Evolutionary conservation across 1,284 basidiomycete genomes (phyloP).

Genomic region (Ceratobasidium papillatum): DNA sequence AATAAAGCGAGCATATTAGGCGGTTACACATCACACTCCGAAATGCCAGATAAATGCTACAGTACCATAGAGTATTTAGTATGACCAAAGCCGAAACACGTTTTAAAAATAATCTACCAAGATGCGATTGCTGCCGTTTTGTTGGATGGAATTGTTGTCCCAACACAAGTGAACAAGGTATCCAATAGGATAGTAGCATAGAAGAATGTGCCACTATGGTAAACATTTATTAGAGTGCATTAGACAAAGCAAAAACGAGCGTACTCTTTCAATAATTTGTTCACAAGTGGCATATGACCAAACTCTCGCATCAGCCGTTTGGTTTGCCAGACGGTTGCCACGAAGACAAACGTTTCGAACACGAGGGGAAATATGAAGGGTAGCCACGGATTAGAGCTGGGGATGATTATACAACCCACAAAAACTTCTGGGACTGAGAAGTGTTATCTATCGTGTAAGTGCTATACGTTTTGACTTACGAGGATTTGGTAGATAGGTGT

Average conservation of each 20-base stretch:
- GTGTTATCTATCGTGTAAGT: too few relatives aligned
- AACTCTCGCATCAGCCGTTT: slow-evolving; percentile 6
- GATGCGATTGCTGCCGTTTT: not conserved
- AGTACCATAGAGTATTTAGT: not conserved
- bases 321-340: not conserved
- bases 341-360: slow-evolving; percentile 13
- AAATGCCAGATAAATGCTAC: not conserved
- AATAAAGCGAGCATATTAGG: slow-evolving; percentile 22
- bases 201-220: not conserved
- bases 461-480: not conserved
- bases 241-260: not conserved
- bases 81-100: too few relatives aligned
- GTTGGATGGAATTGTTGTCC: not conserved
- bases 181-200: not conserved
- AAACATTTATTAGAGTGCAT: not conserved
- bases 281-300: not conserved
- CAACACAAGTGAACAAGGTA: not conserved
- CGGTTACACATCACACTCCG: slow-evolving; percentile 23
- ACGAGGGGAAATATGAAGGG: slow-evolving; percentile 15
- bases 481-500: not conserved
- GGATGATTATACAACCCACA: not conserved
- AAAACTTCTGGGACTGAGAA: slow-evolving; percentile 9
- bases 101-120: not conserved
- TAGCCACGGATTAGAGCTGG: not conserved
- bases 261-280: not conserved